Base-by-base conservation (phyloP, 2,329 filamentous ascomycete species). In the Akanthomyces lecanii region DNA sequence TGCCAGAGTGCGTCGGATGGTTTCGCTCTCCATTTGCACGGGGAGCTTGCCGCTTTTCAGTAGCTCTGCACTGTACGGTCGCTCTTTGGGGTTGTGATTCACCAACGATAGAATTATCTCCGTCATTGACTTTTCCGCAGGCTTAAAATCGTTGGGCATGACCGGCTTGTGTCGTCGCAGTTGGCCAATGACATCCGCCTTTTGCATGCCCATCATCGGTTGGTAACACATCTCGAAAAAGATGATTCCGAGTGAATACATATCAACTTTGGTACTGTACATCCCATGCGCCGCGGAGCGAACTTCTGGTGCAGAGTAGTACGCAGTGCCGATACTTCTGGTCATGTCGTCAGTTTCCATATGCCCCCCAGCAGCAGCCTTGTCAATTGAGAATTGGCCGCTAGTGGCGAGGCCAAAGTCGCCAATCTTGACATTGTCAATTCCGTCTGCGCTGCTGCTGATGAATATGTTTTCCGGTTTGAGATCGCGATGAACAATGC, bases 401-500 rank as follows among this genome's bases (percentile, higher is more conserved):
- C 89, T 95, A 0, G 93, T 98, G 21, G 95, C 95, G 42, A 99
- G 81, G 5, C 95, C 95, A 74, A 99, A 98, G 71, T 99, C 95
- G 50, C 95, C 95, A 68, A 99, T 97, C 68, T 96, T 95, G 44
- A 96, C 92, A 69, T 96, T 95, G 66, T 92, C 91, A 3, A 89
- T 84, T 8, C 89, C 86, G 70, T 98, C 94, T 3, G 79, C 73
- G 28, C 82, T 80, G 45, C 81, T 79, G 42, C 80, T 81, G 67
- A 99, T 96, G 76, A 99, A 99, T 36, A 99, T 89, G 67, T 99
- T 99, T 72, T 98, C 95, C 0, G 95, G 95, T 73, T 99, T 99
- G 33, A 99, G 81, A 74, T 99, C 95, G 10, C 95, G 89, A 73
- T 99, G 95, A 16, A 98, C 95, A 67, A 99, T 96, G 56, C 91